phyloP scores from a whole-genome alignment of 2,329 filamentous ascomycete species.

The Pseudopithomyces maydicus region DNA sequence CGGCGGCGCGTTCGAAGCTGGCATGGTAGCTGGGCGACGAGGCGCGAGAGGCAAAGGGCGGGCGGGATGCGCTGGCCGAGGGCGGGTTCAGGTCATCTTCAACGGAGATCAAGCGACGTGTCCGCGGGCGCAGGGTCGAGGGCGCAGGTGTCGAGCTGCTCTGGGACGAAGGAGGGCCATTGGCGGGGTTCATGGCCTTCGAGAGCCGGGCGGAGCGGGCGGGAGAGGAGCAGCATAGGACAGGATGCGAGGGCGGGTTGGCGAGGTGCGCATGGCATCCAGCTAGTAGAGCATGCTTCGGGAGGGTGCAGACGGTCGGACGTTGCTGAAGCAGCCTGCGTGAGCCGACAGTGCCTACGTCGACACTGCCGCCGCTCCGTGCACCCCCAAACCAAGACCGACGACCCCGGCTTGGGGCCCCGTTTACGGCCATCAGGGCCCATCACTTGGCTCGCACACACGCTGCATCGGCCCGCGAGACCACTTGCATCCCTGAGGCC shows the following conservation, averaged over 20 bases:
- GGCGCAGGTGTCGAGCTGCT: constrained; percentile 44
- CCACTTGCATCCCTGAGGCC: constrained; percentile 9
- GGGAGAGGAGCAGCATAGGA: constrained; percentile 45
- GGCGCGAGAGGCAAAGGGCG: constrained; percentile 47
- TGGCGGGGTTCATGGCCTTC: constrained; percentile 48
- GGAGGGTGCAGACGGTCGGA: constrained; percentile 15
- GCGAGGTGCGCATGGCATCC: constrained; percentile 39
- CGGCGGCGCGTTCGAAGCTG: constrained; percentile 29
- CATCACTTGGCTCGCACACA: neutral
- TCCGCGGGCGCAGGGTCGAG: constrained; percentile 53
- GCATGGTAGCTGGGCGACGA: constrained; percentile 43
- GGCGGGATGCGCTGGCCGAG: constrained; percentile 41
- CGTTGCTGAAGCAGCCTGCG: constrained; percentile 17
- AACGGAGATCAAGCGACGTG: constrained; percentile 54
- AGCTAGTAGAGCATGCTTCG: constrained; percentile 36
- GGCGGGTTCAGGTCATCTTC: constrained; percentile 49
- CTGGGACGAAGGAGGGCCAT: constrained; percentile 46
- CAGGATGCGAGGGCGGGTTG: constrained; percentile 25
- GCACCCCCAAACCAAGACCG: constrained; percentile 17
- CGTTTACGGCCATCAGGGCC: neutral
- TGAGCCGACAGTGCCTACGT: constrained; percentile 13
- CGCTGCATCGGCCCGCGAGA: neutral
- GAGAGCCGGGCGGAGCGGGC: constrained; percentile 38
- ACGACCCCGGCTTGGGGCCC: constrained; percentile 12
- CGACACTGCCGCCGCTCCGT: constrained; percentile 11